These are phyloP conservation scores for Spathaspora gorwiae DNA, from an alignment of 805 yeast species.

Conservation along the genomic window DNA sequence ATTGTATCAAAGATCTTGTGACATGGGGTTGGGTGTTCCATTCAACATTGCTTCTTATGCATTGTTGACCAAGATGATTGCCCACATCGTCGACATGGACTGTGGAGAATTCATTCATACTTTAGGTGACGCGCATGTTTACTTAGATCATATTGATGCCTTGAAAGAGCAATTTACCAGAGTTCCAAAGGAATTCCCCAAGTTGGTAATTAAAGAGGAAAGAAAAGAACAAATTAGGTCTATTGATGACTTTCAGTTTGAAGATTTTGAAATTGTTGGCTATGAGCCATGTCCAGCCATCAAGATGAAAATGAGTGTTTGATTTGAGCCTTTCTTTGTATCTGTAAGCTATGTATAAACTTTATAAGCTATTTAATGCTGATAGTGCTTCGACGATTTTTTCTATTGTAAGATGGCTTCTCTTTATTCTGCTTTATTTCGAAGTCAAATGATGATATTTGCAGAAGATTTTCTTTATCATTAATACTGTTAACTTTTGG, in stretches of 20 bases:
- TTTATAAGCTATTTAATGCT: neutral
- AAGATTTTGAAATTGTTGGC: constrained; percentile 77
- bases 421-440: constrained; percentile 13
- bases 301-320: constrained; percentile 97
- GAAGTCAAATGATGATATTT: constrained; percentile 38
- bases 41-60: constrained; percentile 98
- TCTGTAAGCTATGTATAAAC: neutral
- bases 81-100: constrained; percentile 90
- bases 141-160: constrained; percentile 90
- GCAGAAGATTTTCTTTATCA: neutral
- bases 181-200: constrained; percentile 78
- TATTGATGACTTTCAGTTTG: constrained; percentile 85
- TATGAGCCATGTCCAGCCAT: constrained; percentile 82
- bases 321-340: constrained; percentile 10
- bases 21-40: constrained; percentile 99
- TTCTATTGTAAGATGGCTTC: constrained; percentile 1
- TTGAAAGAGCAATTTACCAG: constrained; percentile 74
- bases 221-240: constrained; percentile 41
- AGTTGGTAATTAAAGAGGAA: constrained; percentile 60
- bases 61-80: constrained; percentile 87
- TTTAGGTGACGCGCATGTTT: constrained; percentile 95
- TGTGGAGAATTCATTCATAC: constrained; percentile 95
- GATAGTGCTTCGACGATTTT: constrained; percentile 1
- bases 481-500: too few relatives aligned
- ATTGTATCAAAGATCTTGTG: constrained; percentile 96